phyloP scores from a whole-genome alignment of 2,329 filamentous ascomycete genomes.

The Diplodia scrobiculata region DNA sequence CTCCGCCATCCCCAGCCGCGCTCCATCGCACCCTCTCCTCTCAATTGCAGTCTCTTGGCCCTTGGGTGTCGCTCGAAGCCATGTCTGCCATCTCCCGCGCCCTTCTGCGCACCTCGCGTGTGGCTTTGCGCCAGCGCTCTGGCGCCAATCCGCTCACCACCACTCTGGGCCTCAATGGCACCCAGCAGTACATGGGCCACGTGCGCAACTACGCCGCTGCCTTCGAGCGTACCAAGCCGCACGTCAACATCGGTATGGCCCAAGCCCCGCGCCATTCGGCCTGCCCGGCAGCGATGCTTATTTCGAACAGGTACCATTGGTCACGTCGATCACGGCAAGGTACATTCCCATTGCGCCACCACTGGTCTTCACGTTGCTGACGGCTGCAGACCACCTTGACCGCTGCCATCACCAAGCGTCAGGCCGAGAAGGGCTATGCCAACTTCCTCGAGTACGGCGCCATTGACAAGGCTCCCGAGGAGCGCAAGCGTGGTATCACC shows the following conservation, averaged over 20 bases:
- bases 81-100: conserved; percentile 84
- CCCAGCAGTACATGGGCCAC: conserved; percentile 65
- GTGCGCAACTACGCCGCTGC: conserved; percentile 63
- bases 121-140: conserved; percentile 66
- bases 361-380: conserved; percentile 32
- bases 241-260: conserved; percentile 88
- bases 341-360: conserved; percentile 45
- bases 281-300: conserved; percentile 32
- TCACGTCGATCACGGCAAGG: conserved; percentile 99
- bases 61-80: conserved; percentile 44
- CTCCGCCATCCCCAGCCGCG: conserved; percentile 36
- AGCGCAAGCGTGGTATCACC: conserved; percentile 99
- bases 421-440: conserved; percentile 90
- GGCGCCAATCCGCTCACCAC: conserved; percentile 75
- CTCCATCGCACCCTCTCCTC: conserved; percentile 35
- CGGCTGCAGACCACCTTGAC: conserved; percentile 83
- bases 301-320: conserved; percentile 81
- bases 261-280: not conserved
- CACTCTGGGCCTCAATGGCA: conserved; percentile 64
- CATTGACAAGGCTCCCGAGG: conserved; percentile 98
- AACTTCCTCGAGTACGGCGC: conserved; percentile 95
- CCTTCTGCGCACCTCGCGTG: conserved; percentile 78
- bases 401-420: conserved; percentile 97
- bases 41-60: conserved; percentile 33
- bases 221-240: conserved; percentile 90